These are phyloP conservation scores for Teratosphaeria pseudoeucalypti DNA, from an alignment of 2,329 filamentous ascomycete genomes.

Conservation along the genomic window DNA sequence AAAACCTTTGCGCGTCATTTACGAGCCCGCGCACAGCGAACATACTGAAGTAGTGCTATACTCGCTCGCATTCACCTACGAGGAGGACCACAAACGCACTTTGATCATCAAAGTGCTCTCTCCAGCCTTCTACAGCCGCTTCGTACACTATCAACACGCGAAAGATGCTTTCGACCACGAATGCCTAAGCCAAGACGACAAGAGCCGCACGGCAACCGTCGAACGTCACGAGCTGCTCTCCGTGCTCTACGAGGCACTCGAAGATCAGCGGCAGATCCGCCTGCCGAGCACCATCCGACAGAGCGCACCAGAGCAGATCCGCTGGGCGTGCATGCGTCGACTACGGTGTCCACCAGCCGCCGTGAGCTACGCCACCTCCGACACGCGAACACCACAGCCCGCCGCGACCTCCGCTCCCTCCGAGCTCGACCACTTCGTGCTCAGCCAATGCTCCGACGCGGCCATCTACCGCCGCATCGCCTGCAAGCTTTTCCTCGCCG, in stretches of 20 bases:
- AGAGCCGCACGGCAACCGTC: slow-evolving; percentile 49
- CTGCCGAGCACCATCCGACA: neutral
- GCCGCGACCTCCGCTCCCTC: slow-evolving; percentile 23
- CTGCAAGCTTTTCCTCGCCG: slow-evolving; percentile 33
- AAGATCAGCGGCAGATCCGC: slow-evolving; percentile 3
- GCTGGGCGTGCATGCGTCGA: slow-evolving; percentile 29
- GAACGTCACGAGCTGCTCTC: slow-evolving; percentile 45
- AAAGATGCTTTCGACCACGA: slow-evolving; percentile 54
- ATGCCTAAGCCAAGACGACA: slow-evolving; percentile 38
- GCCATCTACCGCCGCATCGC: slow-evolving; percentile 28
- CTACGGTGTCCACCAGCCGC: slow-evolving; percentile 32
- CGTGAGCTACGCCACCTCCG: slow-evolving; percentile 26
- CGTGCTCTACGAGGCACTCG: slow-evolving; percentile 28
- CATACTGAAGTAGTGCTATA: slow-evolving; percentile 21
- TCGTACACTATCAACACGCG: slow-evolving; percentile 52
- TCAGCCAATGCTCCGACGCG: slow-evolving; percentile 11
- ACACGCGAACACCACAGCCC: neutral
- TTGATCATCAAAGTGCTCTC: slow-evolving; percentile 51
- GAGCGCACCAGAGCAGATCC: slow-evolving; percentile 15
- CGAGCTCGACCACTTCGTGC: slow-evolving; percentile 30
- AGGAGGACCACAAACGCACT: slow-evolving; percentile 28
- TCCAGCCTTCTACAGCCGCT: slow-evolving; percentile 57
- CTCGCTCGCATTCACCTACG: slow-evolving; percentile 25
- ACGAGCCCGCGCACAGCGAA: slow-evolving; percentile 38
- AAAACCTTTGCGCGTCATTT: slow-evolving; percentile 40